Evolutionary conservation across 2,329 filamentous ascomycete species (phyloP), one percentile per base, ranked within the genome.

Genomic region (Colletotrichum tabaci): DNA sequence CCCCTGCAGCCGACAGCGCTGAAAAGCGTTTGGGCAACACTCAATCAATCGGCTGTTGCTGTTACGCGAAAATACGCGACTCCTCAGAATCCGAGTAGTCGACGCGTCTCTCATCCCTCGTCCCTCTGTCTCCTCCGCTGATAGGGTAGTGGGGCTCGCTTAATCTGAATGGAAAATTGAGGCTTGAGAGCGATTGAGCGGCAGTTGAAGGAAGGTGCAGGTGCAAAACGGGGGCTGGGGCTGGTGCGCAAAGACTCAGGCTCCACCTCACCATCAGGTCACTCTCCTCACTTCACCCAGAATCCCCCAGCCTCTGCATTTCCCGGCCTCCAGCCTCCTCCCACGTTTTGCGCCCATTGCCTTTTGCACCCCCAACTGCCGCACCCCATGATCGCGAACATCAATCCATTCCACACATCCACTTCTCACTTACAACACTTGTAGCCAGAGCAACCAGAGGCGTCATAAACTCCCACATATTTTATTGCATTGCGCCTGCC

Each of bases 61-160:
- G 44, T 35, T 61, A 69, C 73, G 71, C 66, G 72, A 74, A 74
- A 73, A 64, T 35, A 67, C 73, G 71, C 73, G 73, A 42, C 57
- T 35, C 26, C 15, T 53, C 35, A 38, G 9, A 38, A 38, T 38
- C 9, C 9, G 49, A 64, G 52, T 55, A 63, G 67, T 44, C 49
- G 49, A 64, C 72, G 68, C 69, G 55, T 40, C 9, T 18, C 21
- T 23, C 26, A 65, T 69, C 47, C 46, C 30, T 35, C 9, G 30
- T 35, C 8, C 35, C 35, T 38, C 8, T 10, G 35, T 10, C 30
- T 3, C 35, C 8, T 38, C 52, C 52, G 23, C 46, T 8, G 52
- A 21, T 8, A 55, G 21, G 26, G 1, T 15, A 30, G 61, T 72
- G 70, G 70, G 50, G 44, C 58, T 72, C 67, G 70, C 70, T 72